Evolutionary conservation across 345 rosid genomes (phyloP).

Genomic region (Pistacia atlantica): DNA sequence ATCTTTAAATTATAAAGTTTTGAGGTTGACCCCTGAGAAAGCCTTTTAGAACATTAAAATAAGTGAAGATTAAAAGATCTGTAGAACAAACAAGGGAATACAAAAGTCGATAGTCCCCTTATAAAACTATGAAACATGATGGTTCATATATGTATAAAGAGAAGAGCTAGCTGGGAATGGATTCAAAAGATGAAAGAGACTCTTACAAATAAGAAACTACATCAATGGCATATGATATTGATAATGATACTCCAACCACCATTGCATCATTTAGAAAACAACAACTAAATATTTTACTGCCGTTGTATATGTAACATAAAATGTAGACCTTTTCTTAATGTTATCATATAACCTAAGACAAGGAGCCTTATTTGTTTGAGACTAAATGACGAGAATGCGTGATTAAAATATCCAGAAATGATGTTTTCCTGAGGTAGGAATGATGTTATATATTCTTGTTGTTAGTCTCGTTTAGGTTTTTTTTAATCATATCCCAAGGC

Average conservation of each 20-base stretch:
- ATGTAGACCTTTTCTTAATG: too few relatives aligned
- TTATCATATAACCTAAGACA: too few relatives aligned
- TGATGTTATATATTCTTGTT: too few relatives aligned
- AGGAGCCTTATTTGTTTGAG: too few relatives aligned
- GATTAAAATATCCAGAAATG: too few relatives aligned
- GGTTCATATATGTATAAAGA: neutral
- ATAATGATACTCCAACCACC: neutral
- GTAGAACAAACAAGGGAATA: neutral
- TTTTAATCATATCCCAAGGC: too few relatives aligned
- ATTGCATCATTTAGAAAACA: neutral
- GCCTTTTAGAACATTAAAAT: neutral
- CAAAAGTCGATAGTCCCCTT: neutral
- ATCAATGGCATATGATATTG: neutral
- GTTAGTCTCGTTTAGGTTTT: too few relatives aligned
- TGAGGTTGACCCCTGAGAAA: neutral
- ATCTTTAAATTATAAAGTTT: neutral
- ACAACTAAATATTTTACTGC: neutral
- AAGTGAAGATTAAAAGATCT: too few relatives aligned
- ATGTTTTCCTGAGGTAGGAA: too few relatives aligned
- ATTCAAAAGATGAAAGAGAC: conserved; percentile 1
- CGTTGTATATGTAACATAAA: neutral
- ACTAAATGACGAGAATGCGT: too few relatives aligned
- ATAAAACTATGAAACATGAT: conserved; percentile 7
- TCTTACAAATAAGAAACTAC: neutral
- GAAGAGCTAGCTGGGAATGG: neutral